A percentile compares a stretch with the other conserved stretches of the same genome.
Evolutionary conservation across 768 basidiomycete species (phyloP).

Genomic region (Psilocybe tampanensis): DNA sequence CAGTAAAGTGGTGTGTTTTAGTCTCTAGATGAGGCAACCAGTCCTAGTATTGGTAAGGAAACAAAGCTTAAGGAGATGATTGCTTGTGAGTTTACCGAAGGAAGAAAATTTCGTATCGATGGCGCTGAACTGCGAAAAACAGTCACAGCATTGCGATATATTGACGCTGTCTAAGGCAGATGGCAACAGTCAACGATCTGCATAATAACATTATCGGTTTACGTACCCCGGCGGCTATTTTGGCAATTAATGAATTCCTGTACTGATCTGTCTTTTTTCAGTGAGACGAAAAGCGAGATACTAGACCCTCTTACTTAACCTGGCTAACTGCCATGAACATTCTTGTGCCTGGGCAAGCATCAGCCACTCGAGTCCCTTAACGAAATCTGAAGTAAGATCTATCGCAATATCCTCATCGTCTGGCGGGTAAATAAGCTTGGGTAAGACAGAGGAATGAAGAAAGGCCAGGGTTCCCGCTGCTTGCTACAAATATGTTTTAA

Average conservation of each 20-base stretch:
- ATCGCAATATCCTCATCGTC: constrained; percentile 56
- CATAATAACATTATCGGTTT: not conserved
- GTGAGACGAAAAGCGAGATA: constrained; percentile 9
- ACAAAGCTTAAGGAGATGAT: not conserved
- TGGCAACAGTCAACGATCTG: constrained; percentile 6
- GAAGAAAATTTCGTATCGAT: constrained; percentile 49
- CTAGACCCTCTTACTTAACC: constrained; percentile 58
- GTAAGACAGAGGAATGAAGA: constrained; percentile 54
- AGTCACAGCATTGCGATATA: constrained; percentile 58
- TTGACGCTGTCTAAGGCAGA: constrained; percentile 51
- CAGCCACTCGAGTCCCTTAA: constrained; percentile 68
- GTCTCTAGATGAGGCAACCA: constrained; percentile 83
- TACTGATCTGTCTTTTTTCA: constrained; percentile 48
- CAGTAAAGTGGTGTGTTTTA: constrained; percentile 84
- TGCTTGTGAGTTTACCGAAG: constrained; percentile 48
- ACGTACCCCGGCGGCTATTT: constrained; percentile 72
- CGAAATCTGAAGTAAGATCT: constrained; percentile 68
- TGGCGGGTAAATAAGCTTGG: constrained; percentile 48
- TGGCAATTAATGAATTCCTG: constrained; percentile 84
- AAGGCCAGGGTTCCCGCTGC: constrained; percentile 76
- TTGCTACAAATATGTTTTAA: too few species aligned
- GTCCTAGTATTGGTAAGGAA: constrained; percentile 43
- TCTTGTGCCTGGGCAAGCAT: constrained; percentile 97
- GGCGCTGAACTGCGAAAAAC: constrained; percentile 46
- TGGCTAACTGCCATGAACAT: constrained; percentile 93